These are phyloP conservation scores for Vigna angularis DNA, from an alignment of 306 rosid genomes.

Conservation along the genomic window DNA sequence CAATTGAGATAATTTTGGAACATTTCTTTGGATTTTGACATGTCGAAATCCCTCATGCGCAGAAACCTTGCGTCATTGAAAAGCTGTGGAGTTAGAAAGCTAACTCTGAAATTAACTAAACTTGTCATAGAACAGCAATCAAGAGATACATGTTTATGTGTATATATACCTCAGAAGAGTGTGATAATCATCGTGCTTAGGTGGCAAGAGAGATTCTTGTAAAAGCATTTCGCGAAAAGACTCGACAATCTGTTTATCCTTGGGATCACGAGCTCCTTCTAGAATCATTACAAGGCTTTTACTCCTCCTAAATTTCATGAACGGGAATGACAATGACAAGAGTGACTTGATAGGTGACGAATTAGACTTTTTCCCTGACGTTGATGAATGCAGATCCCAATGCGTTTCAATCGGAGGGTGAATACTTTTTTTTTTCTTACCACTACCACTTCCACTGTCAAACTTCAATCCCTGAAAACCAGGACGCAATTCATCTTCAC, in stretches of 20 bases:
- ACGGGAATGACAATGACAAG: conserved; percentile 51
- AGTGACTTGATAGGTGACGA: conserved; percentile 51
- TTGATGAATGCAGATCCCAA: conserved; percentile 57
- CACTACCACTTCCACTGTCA: conserved; percentile 4
- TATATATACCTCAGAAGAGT: conserved; percentile 73
- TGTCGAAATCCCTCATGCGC: conserved; percentile 86
- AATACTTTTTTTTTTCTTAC: conserved; percentile 46
- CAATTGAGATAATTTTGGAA: conserved; percentile 80
- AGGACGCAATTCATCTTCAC: conserved; percentile 41
- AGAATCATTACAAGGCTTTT: conserved; percentile 58
- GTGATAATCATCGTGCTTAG: conserved; percentile 80
- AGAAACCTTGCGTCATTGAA: conserved; percentile 63
- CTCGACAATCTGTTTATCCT: conserved; percentile 65
- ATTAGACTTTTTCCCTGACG: conserved; percentile 19
- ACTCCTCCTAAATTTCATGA: conserved; percentile 56
- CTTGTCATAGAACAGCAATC: conserved; percentile 2
- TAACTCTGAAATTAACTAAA: conserved; percentile 2
- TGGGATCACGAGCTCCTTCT: conserved; percentile 73
- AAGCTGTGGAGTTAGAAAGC: neutral
- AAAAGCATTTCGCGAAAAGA: conserved; percentile 68
- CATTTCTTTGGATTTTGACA: conserved; percentile 66
- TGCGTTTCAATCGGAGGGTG: conserved; percentile 76
- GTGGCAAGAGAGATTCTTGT: conserved; percentile 57
- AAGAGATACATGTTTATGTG: conserved; percentile 29
- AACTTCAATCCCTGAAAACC: conserved; percentile 27